Evolutionary conservation across 495 filamentous ascomycete species (phyloP).

Genomic region (Trypethelium eluteriae): DNA sequence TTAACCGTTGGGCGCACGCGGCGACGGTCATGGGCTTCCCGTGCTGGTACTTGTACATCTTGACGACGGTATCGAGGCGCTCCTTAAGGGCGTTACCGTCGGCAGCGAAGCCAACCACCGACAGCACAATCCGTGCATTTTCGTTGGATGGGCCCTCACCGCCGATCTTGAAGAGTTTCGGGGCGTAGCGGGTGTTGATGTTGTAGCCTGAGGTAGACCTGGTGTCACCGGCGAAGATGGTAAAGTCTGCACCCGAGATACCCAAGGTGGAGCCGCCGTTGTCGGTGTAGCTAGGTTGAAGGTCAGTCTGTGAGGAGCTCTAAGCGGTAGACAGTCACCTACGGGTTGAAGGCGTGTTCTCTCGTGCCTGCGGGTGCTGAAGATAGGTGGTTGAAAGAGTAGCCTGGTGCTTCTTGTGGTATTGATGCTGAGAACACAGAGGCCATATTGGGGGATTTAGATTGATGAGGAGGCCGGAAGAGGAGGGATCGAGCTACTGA

Average conservation of each 20-base stretch:
- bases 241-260: slow-evolving; percentile 86
- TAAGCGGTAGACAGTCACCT: slow-evolving; percentile 29
- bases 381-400: slow-evolving; percentile 50
- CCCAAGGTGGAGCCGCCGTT: slow-evolving; percentile 95
- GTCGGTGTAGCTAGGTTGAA: slow-evolving; percentile 69
- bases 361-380: slow-evolving; percentile 42
- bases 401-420: slow-evolving; percentile 40
- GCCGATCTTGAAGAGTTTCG: slow-evolving; percentile 95
- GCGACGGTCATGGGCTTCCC: slow-evolving; percentile 86
- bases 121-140: slow-evolving; percentile 76
- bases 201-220: slow-evolving; percentile 91
- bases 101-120: slow-evolving; percentile 90
- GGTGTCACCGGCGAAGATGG: slow-evolving; percentile 93
- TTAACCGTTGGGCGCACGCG: slow-evolving; percentile 85
- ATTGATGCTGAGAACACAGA: slow-evolving; percentile 31
- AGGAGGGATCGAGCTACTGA: neutral
- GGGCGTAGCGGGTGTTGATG: slow-evolving; percentile 90
- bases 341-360: slow-evolving; percentile 94
- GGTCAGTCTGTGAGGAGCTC: slow-evolving; percentile 5
- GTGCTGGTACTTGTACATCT: slow-evolving; percentile 95
- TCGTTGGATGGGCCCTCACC: slow-evolving; percentile 76
- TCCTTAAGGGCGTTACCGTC: slow-evolving; percentile 88
- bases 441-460: slow-evolving; percentile 31
- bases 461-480: neutral
- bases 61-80: slow-evolving; percentile 80